Evolutionary conservation across 1,139 yeast species (phyloP).

Genomic region (Sugiyamaella pinicola): DNA sequence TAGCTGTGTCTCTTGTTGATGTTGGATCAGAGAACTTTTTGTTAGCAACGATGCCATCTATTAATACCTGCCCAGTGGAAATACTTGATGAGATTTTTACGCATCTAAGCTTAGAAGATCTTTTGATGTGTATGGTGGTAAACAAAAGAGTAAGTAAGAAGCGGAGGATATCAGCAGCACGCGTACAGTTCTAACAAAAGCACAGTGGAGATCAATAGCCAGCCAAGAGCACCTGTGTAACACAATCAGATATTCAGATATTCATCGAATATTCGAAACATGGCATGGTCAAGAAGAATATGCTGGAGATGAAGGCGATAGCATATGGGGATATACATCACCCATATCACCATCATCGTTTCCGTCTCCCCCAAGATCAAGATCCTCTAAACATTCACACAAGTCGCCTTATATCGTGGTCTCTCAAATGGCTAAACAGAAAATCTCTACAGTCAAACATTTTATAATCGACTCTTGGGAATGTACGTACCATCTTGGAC

Average conservation of each 20-base stretch:
- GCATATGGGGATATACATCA: background rate
- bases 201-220: conserved; percentile 14
- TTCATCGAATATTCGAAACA: conserved; percentile 1
- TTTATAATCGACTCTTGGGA: conserved; percentile 9
- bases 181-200: too few species aligned
- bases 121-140: conserved; percentile 24
- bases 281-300: background rate
- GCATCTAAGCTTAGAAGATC: conserved; percentile 25
- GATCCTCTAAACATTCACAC: background rate
- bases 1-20: background rate
- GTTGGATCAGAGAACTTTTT: background rate
- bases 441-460: background rate
- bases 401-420: background rate
- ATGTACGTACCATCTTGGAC: background rate
- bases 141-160: conserved; percentile 18
- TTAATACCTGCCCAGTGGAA: conserved; percentile 26
- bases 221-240: conserved; percentile 15
- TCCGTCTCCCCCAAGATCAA: background rate
- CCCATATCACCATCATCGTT: background rate
- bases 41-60: conserved; percentile 5
- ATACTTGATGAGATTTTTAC: conserved; percentile 26
- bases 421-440: conserved; percentile 3
- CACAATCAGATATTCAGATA: conserved; percentile 15
- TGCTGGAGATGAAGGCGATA: background rate
- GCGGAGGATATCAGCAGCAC: conserved; percentile 19